Evolutionary conservation across 176 grass and related monocot genomes (phyloP).

Genomic region (Carex cristatella): DNA sequence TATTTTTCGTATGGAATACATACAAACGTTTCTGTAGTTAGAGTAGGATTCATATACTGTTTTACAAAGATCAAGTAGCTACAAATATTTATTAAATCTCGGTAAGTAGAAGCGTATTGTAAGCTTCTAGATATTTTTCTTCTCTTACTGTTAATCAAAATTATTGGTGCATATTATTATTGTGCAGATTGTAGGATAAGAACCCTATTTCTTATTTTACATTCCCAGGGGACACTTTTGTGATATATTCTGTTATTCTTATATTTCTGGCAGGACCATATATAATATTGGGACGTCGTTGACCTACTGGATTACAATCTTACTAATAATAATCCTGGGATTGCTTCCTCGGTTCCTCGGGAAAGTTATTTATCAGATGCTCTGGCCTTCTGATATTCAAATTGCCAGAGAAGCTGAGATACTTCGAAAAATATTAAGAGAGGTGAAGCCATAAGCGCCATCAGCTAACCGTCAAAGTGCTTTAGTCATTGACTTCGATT

Average conservation of each 20-base stretch:
- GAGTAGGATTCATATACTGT: too few species aligned
- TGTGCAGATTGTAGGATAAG: background rate
- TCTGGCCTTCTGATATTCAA: slow-evolving; percentile 99
- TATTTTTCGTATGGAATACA: too few species aligned
- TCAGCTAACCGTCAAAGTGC: slow-evolving; percentile 51
- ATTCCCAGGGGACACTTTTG: background rate
- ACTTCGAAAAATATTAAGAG: slow-evolving; percentile 53
- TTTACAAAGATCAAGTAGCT: background rate
- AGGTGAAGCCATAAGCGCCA: slow-evolving; percentile 43
- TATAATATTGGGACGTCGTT: slow-evolving; percentile 75
- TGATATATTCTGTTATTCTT: slow-evolving; percentile 27
- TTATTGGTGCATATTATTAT: background rate
- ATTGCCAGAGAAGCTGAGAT: slow-evolving; percentile 97
- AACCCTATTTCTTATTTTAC: background rate
- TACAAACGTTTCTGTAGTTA: too few species aligned
- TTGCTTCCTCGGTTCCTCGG: slow-evolving; percentile 91
- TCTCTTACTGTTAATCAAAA: slow-evolving; percentile 6
- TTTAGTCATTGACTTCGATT: slow-evolving; percentile 31
- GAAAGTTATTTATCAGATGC: slow-evolving; percentile 91
- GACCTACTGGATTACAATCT: slow-evolving; percentile 88
- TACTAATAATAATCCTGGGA: slow-evolving; percentile 84
- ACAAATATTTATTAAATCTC: background rate
- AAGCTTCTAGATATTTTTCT: slow-evolving; percentile 1
- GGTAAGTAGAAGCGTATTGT: background rate
- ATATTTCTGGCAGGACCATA: slow-evolving; percentile 80